Conservation (phyloP, 192 early-diverging fungal species). For the Coemansia sp. region DNA sequence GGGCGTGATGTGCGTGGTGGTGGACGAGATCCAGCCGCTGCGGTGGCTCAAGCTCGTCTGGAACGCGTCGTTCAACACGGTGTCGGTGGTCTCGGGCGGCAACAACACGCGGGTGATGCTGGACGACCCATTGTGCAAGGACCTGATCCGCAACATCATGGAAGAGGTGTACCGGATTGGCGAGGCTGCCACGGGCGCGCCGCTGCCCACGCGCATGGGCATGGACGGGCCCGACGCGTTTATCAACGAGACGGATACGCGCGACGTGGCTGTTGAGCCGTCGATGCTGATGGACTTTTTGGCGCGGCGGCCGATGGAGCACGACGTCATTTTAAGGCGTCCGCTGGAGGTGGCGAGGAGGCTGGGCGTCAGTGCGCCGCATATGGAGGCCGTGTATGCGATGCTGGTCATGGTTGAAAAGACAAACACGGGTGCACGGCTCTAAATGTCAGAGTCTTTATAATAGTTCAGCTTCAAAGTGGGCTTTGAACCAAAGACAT, state of each 20-base stretch:
- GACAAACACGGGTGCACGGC: neutral
- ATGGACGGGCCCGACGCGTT: conserved; percentile 31
- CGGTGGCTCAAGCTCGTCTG: conserved; percentile 75
- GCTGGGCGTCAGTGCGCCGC: conserved; percentile 44
- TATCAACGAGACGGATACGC: conserved; percentile 22
- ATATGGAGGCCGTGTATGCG: conserved; percentile 53
- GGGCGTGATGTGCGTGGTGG: conserved; percentile 35
- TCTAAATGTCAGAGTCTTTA: too few relatives aligned
- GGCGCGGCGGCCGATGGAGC: conserved; percentile 54
- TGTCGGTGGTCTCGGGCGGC: conserved; percentile 60
- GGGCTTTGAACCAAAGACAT: too few relatives aligned
- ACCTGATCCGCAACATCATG: conserved; percentile 52
- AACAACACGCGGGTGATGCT: conserved; percentile 59
- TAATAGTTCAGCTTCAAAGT: too few relatives aligned
- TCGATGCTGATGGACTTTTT: conserved; percentile 64
- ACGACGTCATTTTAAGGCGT: conserved; percentile 55
- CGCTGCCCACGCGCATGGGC: conserved; percentile 22
- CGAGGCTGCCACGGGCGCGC: conserved; percentile 42
- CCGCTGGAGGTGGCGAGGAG: conserved; percentile 49
- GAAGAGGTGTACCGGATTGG: conserved; percentile 58
- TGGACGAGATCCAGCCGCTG: conserved; percentile 59
- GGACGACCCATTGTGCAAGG: conserved; percentile 41
- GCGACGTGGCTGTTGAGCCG: conserved; percentile 33
- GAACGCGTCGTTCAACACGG: conserved; percentile 69
- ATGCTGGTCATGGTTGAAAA: conserved; percentile 51